A percentile compares a stretch with the other conserved stretches of the same genome.
phyloP scores from a whole-genome alignment of 1,284 basidiomycete genomes.

The Athelia psychrophila region DNA sequence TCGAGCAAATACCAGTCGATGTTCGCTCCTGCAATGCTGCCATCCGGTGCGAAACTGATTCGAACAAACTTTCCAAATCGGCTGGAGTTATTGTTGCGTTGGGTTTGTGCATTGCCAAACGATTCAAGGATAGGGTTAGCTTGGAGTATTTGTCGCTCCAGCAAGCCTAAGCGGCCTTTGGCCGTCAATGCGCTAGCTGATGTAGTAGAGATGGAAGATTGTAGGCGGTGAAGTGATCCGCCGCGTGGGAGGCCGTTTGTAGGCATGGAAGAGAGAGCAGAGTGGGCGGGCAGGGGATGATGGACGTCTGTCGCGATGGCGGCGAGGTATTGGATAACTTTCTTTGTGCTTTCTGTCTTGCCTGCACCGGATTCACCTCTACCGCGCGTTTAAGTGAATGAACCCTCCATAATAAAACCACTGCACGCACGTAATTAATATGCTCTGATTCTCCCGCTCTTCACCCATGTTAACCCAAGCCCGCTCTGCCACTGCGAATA shows the following conservation, averaged over 20 bases:
- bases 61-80: conserved; percentile 98
- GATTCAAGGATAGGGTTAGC: conserved; percentile 98
- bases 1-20: conserved; percentile 99
- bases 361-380: conserved; percentile 99
- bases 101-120: conserved; percentile 98
- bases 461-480: conserved; percentile 99
- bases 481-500: conserved; percentile 95
- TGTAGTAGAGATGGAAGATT: conserved; percentile 39
- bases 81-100: conserved; percentile 98
- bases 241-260: conserved; percentile 58
- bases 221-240: conserved; percentile 46
- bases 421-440: conserved; percentile 88
- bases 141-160: conserved; percentile 96
- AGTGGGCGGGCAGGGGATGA: conserved; percentile 59
- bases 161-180: conserved; percentile 76
- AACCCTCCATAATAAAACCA: conserved; percentile 7
- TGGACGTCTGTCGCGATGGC: conserved; percentile 90
- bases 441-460: conserved; percentile 96
- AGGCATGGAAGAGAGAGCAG: conserved; percentile 45
- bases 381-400: conserved; percentile 6
- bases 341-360: conserved; percentile 99
- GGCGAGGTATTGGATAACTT: conserved; percentile 98
- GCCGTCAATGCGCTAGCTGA: conserved; percentile 46
- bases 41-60: conserved; percentile 92
- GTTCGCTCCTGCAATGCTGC: conserved; percentile 96